Evolutionary conservation across 2,329 filamentous ascomycete species (phyloP), one percentile per base, ranked within the genome.

Genomic region (Byssoonygena ceratinophila): DNA sequence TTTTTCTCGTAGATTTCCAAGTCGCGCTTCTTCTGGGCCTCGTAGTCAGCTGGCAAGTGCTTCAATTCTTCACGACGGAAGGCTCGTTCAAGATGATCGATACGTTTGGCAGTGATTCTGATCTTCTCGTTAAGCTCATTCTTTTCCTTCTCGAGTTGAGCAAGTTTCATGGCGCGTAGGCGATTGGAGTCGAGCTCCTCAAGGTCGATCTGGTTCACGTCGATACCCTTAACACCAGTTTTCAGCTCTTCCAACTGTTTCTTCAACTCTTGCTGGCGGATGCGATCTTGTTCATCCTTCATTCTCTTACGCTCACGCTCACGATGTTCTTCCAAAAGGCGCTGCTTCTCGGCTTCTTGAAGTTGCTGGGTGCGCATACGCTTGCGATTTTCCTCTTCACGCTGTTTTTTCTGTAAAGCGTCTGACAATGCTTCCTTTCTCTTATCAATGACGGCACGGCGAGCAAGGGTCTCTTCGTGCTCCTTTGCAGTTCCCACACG

Each of bases 121-220:
- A 97, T 81, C 67, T 86, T 88, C 72, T 96, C 89, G 58, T 86
- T 87, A 60, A 96, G 83, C 65, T 92, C 89, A 65, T 91, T 94
- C 84, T 97, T 98, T 77, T 97, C 92, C 62, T 91, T 90, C 74
- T 97, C 92, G 9, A 98, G 81, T 71, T 95, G 91, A 56, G 87
- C 85, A 54, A 98, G 80, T 77, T 97, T 97, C 74, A 98, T 85
- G 60, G 87, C 85, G 68, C 92, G 90, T 61, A 98, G 86, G 58
- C 85, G 84, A 70, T 88, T 89, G 68, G 83, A 87, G 70, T 97
- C 90, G 53, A 96, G 79, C 59, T 87, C 87, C 57, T 92, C 84
- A 52, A 96, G 76, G 62, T 96, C 82, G 52, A 76, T 63, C 60
- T 75, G 73, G 53, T 85, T 83, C 53, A 87, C 72, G 61, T 89